Conservation (phyloP, 2,329 filamentous ascomycete genomes). For the Exophiala oligosperma region DNA sequence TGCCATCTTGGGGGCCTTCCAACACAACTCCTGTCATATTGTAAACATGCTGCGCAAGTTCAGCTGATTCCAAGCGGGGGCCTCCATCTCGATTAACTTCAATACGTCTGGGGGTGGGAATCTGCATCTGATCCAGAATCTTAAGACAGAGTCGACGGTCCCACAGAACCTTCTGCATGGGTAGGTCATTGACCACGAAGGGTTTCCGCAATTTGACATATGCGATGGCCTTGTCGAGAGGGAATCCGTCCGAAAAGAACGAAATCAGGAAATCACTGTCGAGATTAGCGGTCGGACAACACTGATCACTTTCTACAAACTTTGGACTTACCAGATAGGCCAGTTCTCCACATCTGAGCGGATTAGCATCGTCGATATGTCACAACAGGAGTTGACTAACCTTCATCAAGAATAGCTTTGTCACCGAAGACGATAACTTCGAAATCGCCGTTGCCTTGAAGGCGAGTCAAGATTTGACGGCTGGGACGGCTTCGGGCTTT, state of each 20-base stretch:
- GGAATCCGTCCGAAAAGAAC: constrained; percentile 97
- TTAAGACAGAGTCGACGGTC: constrained; percentile 86
- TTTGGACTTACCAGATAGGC: constrained; percentile 71
- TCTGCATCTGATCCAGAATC: constrained; percentile 83
- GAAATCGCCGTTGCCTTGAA: constrained; percentile 89
- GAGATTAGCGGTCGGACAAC: neutral
- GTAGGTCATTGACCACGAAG: constrained; percentile 95
- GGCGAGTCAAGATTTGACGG: constrained; percentile 88
- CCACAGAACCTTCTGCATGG: constrained; percentile 97
- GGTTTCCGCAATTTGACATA: constrained; percentile 92
- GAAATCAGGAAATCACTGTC: constrained; percentile 82
- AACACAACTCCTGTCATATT: constrained; percentile 76
- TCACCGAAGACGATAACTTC: constrained; percentile 98
- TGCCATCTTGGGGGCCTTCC: constrained; percentile 68
- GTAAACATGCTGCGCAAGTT: constrained; percentile 77
- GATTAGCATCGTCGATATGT: constrained; percentile 10
- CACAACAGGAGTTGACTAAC: constrained; percentile 38
- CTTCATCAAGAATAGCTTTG: constrained; percentile 96
- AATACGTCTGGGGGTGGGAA: constrained; percentile 83
- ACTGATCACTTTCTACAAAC: neutral
- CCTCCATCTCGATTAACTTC: constrained; percentile 94
- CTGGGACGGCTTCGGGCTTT: constrained; percentile 97
- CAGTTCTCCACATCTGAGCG: constrained; percentile 80
- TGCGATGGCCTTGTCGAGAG: constrained; percentile 92
- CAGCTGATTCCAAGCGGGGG: constrained; percentile 72